Conservation (phyloP, 2,329 filamentous ascomycete genomes). For the Fusarium ambrosium region DNA sequence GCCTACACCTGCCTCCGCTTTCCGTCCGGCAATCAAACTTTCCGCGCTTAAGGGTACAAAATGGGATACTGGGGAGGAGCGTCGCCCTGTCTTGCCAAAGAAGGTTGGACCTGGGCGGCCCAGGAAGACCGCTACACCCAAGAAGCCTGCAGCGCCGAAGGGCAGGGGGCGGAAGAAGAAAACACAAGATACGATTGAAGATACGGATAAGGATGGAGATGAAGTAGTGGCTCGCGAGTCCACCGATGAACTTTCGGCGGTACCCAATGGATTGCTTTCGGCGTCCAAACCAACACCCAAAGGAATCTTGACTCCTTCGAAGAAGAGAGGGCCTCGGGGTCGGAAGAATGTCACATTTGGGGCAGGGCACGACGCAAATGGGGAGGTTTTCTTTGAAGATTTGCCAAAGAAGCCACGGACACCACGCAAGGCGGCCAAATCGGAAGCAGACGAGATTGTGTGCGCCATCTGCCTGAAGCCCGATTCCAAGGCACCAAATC, state of each 20-base stretch:
- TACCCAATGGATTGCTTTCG: slow-evolving; percentile 30
- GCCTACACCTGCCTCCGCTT: slow-evolving; percentile 29
- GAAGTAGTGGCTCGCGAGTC: slow-evolving; percentile 20
- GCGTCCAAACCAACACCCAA: slow-evolving; percentile 56
- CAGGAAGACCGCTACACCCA: slow-evolving; percentile 31
- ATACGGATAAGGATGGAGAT: slow-evolving; percentile 14
- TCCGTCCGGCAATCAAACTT: slow-evolving; percentile 54
- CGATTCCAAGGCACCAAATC: slow-evolving; percentile 69
- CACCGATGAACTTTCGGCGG: slow-evolving; percentile 28
- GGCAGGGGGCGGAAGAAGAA: slow-evolving; percentile 44
- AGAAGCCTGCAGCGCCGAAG: slow-evolving; percentile 39
- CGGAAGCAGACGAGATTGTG: slow-evolving; percentile 65
- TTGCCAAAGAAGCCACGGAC: slow-evolving; percentile 57
- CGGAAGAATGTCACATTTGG: slow-evolving; percentile 70
- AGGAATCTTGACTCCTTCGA: slow-evolving; percentile 69
- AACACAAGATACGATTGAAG: slow-evolving; percentile 19
- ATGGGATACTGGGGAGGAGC: slow-evolving; percentile 53
- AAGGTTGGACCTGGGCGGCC: slow-evolving; percentile 41
- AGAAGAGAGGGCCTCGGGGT: slow-evolving; percentile 56
- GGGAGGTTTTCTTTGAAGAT: slow-evolving; percentile 67
- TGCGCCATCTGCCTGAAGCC: slow-evolving; percentile 70
- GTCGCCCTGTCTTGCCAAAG: slow-evolving; percentile 34
- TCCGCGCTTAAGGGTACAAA: slow-evolving; percentile 54
- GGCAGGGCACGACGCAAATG: slow-evolving; percentile 49
- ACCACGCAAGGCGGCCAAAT: slow-evolving; percentile 47